These are phyloP conservation scores for Melampsora americana DNA, from an alignment of 1,284 basidiomycete genomes.

Conservation along the genomic window DNA sequence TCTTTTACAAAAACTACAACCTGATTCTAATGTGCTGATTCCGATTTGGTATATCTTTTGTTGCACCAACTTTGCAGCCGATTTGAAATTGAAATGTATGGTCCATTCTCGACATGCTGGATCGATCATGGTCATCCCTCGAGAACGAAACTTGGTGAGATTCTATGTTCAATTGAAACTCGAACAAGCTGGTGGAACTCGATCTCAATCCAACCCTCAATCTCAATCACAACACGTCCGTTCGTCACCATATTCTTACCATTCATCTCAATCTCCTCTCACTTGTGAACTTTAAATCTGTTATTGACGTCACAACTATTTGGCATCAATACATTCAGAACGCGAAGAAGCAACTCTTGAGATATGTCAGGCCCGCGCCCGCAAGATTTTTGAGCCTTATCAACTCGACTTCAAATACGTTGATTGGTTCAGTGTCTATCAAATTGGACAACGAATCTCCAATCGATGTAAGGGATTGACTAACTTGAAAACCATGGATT, in stretches of 20 bases:
- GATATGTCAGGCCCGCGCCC: slow-evolving; percentile 54
- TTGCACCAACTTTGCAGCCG: slow-evolving; percentile 18
- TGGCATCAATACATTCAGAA: slow-evolving; percentile 32
- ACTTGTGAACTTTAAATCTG: background rate
- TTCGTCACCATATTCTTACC: background rate
- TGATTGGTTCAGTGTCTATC: slow-evolving; percentile 56
- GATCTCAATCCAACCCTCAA: slow-evolving; percentile 40
- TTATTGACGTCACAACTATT: background rate
- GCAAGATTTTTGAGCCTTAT: slow-evolving; percentile 56
- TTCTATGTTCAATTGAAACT: slow-evolving; percentile 52
- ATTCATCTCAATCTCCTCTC: background rate
- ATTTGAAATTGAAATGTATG: slow-evolving; percentile 51
- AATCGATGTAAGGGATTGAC: slow-evolving; percentile 46
- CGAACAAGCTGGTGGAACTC: slow-evolving; percentile 45
- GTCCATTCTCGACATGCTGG: slow-evolving; percentile 51
- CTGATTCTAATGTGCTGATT: background rate
- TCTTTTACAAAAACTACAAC: too few species aligned
- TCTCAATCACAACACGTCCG: background rate
- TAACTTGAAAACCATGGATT: slow-evolving; percentile 1
- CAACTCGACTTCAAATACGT: slow-evolving; percentile 54
- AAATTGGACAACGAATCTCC: slow-evolving; percentile 50
- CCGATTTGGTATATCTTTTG: background rate
- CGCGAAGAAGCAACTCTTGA: slow-evolving; percentile 53
- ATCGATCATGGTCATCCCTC: slow-evolving; percentile 53
- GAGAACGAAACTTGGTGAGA: slow-evolving; percentile 51